Percentiles rank a stretch among this genome's conserved stretches.
phyloP scores from a whole-genome alignment of 2,329 filamentous ascomycete species.

The Phialophora chinensis region DNA sequence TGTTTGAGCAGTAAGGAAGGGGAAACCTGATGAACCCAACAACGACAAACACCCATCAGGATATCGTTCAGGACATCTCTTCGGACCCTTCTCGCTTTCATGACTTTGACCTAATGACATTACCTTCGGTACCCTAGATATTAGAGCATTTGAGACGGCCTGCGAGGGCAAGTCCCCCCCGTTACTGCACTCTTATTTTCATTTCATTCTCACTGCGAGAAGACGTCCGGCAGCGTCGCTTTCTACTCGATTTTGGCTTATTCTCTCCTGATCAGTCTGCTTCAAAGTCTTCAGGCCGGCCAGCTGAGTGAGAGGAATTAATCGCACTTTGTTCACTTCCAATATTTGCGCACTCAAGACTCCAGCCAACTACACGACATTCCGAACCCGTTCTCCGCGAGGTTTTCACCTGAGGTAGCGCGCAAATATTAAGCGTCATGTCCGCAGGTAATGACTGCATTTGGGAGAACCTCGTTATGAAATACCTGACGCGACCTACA shows the following conservation, averaged over 20 bases:
- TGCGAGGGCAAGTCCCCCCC: neutral
- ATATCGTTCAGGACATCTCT: neutral
- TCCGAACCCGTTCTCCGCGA: neutral
- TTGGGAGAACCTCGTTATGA: neutral
- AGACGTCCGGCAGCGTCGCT: neutral
- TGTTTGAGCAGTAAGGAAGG: neutral
- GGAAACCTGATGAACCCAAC: constrained; percentile 3
- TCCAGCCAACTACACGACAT: neutral
- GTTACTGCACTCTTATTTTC: neutral
- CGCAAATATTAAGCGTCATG: neutral
- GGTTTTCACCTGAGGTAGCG: neutral
- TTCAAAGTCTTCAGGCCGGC: neutral
- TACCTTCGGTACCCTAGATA: neutral
- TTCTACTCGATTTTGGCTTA: neutral
- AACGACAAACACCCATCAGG: constrained; percentile 1
- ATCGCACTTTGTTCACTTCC: neutral
- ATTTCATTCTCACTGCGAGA: constrained; percentile 1
- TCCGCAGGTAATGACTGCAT: constrained; percentile 5
- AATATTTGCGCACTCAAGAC: neutral
- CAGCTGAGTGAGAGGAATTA: neutral
- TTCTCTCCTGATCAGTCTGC: neutral
- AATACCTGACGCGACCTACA: constrained; percentile 28
- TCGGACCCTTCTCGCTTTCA: neutral
- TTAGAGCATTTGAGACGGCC: constrained; percentile 1
- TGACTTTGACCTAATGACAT: constrained; percentile 3